Percentiles rank a stretch among this genome's conserved stretches.
Evolutionary conservation across 257 asterid species (phyloP).

Genomic region (Forsythia suspensa): DNA sequence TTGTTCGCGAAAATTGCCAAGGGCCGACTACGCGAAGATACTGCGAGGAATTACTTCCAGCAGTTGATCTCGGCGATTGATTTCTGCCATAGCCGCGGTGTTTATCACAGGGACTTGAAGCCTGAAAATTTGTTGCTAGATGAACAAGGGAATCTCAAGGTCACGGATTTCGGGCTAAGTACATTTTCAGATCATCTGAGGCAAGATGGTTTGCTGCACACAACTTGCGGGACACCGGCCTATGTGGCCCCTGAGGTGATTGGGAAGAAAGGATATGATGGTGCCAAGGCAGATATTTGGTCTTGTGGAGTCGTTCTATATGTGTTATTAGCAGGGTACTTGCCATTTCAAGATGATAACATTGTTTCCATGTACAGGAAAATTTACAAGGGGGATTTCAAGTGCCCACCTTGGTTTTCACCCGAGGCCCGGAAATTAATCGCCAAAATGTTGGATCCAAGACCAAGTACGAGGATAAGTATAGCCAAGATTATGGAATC

Average conservation of each 20-base stretch:
- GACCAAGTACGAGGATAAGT: conserved; percentile 46
- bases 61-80: conserved; percentile 69
- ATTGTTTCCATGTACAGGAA: conserved; percentile 53
- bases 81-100: conserved; percentile 75
- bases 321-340: conserved; percentile 56
- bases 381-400: conserved; percentile 62
- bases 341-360: conserved; percentile 72
- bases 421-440: conserved; percentile 51
- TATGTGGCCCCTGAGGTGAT: conserved; percentile 76
- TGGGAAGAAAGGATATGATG: conserved; percentile 66
- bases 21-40: conserved; percentile 54
- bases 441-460: conserved; percentile 64
- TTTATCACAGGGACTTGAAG: conserved; percentile 65
- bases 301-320: conserved; percentile 70
- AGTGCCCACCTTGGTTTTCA: conserved; percentile 75
- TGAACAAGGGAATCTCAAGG: conserved; percentile 60
- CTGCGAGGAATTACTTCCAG: conserved; percentile 62
- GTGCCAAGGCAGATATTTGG: conserved; percentile 67
- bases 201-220: conserved; percentile 68
- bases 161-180: conserved; percentile 69
- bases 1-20: conserved; percentile 48
- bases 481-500: conserved; percentile 57
- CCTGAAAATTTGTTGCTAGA: conserved; percentile 69
- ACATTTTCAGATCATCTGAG: conserved; percentile 56
- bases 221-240: conserved; percentile 76